Base-by-base conservation (phyloP, 768 basidiomycete genomes). In the Boletus vinaceobasis region DNA sequence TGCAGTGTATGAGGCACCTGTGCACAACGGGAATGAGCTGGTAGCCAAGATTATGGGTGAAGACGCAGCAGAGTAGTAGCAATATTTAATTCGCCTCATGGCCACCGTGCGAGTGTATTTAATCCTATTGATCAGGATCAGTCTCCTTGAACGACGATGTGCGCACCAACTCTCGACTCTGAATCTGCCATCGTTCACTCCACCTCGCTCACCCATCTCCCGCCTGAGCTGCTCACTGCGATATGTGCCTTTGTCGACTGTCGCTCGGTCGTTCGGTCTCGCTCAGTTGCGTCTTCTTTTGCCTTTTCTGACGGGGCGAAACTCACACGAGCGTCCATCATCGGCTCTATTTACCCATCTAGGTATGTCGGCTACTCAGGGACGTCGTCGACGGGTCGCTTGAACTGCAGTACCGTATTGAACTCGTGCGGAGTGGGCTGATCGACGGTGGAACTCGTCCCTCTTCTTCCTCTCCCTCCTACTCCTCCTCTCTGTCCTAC, bases 1-100 rank as follows among this genome's bases (percentile, higher is more conserved):
- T 68, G 89, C 88, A 53, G 91, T 93, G 40, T 92, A 85, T 59
- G 81, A 89, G 59, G 82, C 83, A 1, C 81, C 85, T 7, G 73
- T 69, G 57, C 81, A 85, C 57, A 77, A 80, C 49, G 85, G 81
- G 27, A 86, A 84, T 39, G 86, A 90, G 63, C 76, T 81, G 31
- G 74, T 92, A 52, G 85, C 87, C 50, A 83, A 78, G 65, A 80
- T 91, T 73, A 74, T 88, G 68, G 85, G 83, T 1, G 79, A 78
- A 52, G 71, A 73, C 1, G 54, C 55, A 6, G 2, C 61, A 21
- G 66, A 61, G 48, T 46, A 55, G 26, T 19, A 13, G 21, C 1
- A 7, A 23, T 17, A 5, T 11, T 17, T 17, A 4, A 10, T 6
- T 35, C 15, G 46, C 46, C 46, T 47, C 46, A 33, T 33, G 45